These are phyloP conservation scores for Periconia macrospinosa DNA, from an alignment of 2,329 filamentous ascomycete genomes.

Conservation along the genomic window DNA sequence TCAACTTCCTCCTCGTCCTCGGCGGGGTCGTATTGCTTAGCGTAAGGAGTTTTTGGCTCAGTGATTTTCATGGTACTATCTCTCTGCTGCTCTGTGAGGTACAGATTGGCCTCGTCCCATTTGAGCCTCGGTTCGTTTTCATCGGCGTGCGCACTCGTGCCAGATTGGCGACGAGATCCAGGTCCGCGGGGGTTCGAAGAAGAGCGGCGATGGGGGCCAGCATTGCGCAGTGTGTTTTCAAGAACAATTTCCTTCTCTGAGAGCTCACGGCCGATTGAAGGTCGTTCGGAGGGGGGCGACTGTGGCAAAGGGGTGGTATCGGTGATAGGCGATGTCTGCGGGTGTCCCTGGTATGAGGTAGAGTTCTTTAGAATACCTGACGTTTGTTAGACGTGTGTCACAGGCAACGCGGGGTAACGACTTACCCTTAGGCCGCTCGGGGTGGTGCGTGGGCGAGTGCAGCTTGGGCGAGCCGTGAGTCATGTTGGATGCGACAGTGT, in stretches of 20 bases:
- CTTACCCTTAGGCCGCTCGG: constrained; percentile 50
- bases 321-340: constrained; percentile 50
- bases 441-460: constrained; percentile 38
- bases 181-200: constrained; percentile 71
- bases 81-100: constrained; percentile 94
- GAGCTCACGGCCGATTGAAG: constrained; percentile 53
- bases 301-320: constrained; percentile 30
- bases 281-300: constrained; percentile 40
- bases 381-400: constrained; percentile 11
- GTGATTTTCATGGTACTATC: constrained; percentile 98
- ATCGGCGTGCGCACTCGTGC: constrained; percentile 53
- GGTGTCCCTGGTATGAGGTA: constrained; percentile 60
- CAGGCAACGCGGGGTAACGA: constrained; percentile 6
- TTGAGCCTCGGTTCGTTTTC: constrained; percentile 77
- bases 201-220: constrained; percentile 81
- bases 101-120: constrained; percentile 98
- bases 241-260: constrained; percentile 87
- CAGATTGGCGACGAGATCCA: constrained; percentile 73
- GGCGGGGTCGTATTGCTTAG: constrained; percentile 83
- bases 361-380: constrained; percentile 94
- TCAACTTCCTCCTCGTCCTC: constrained; percentile 79
- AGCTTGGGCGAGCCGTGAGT: constrained; percentile 37
- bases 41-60: constrained; percentile 97
- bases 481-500: constrained; percentile 24
- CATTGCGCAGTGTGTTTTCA: constrained; percentile 92